These are phyloP conservation scores for Cyanidiococcus yangmingshanensis DNA, from an alignment of 23 red algal species.

Conservation along the genomic window DNA sequence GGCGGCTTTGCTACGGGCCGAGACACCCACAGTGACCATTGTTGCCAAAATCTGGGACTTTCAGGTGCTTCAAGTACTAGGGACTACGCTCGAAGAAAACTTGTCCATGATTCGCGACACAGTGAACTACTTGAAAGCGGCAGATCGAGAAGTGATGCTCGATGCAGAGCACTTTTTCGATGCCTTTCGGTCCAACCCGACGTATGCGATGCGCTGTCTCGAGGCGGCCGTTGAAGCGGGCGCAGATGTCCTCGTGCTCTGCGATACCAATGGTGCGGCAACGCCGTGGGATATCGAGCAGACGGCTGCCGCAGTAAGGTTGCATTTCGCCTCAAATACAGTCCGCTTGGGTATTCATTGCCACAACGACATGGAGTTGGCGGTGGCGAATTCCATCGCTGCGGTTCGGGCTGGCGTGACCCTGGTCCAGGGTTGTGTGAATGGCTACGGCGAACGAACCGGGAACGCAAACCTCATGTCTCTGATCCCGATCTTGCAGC, in stretches of 20 bases:
- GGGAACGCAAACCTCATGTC: slow-evolving; percentile 94
- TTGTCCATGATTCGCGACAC: slow-evolving; percentile 80
- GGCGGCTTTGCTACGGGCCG: slow-evolving; percentile 40
- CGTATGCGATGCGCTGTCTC: slow-evolving; percentile 62
- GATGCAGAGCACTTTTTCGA: slow-evolving; percentile 99
- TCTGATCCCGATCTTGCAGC: slow-evolving; percentile 74
- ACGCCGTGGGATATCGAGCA: slow-evolving; percentile 70
- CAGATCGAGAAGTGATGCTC: slow-evolving; percentile 70
- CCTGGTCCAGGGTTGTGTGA: slow-evolving; percentile 78
- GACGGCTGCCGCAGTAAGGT: slow-evolving; percentile 33
- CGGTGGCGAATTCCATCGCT: slow-evolving; percentile 84
- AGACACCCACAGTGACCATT: slow-evolving; percentile 70
- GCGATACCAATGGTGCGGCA: slow-evolving; percentile 93
- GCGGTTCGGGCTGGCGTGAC: slow-evolving; percentile 69
- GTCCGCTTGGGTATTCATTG: slow-evolving; percentile 74
- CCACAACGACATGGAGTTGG: slow-evolving; percentile 99
- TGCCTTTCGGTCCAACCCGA: slow-evolving; percentile 44
- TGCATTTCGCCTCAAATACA: not conserved
- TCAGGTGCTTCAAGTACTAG: slow-evolving; percentile 70
- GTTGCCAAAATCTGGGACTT: slow-evolving; percentile 77
- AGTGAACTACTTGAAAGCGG: slow-evolving; percentile 49
- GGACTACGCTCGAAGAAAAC: slow-evolving; percentile 74
- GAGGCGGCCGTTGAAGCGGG: slow-evolving; percentile 56
- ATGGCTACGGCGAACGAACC: slow-evolving; percentile 94
- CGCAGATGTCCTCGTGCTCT: slow-evolving; percentile 80